A percentile compares a stretch with the other conserved stretches of the same genome.
Conservation (phyloP, 2,329 filamentous ascomycete species). For the Cladosporium sp. region DNA sequence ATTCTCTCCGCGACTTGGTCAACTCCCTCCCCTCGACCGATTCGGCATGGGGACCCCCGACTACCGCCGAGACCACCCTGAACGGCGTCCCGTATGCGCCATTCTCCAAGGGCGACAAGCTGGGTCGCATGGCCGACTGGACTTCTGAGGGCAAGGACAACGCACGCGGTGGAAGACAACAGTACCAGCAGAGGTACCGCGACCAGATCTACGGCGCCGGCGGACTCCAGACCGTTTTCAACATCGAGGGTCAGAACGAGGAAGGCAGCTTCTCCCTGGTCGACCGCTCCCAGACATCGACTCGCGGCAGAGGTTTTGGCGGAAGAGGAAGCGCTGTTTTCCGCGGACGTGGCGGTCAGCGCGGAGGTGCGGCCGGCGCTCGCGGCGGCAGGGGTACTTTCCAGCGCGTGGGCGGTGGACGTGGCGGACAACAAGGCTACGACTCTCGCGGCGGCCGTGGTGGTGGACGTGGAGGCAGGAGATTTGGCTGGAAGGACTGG, state of each 20-base stretch:
- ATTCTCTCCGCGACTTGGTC: conserved; percentile 46
- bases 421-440: conserved; percentile 66
- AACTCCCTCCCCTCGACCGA: conserved; percentile 40
- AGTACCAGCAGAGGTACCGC: conserved; percentile 89
- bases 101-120: conserved; percentile 97
- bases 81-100: conserved; percentile 96
- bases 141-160: conserved; percentile 78
- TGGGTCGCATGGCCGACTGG: conserved; percentile 99
- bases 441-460: conserved; percentile 65
- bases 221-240: conserved; percentile 71
- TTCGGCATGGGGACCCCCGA: conserved; percentile 73
- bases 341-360: conserved; percentile 64
- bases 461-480: conserved; percentile 70
- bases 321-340: conserved; percentile 88
- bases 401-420: conserved; percentile 65
- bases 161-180: conserved; percentile 75
- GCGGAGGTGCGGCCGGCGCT: conserved; percentile 62
- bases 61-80: conserved; percentile 80
- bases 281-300: conserved; percentile 84
- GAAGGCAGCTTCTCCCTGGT: conserved; percentile 98
- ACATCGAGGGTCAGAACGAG: conserved; percentile 82
- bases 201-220: conserved; percentile 97
- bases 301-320: conserved; percentile 75
- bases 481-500: conserved; percentile 98
- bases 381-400: conserved; percentile 69